Percentiles rank a stretch among this genome's conserved stretches.
Conservation (phyloP, 306 rosid genomes). For the Inga oerstediana region DNA sequence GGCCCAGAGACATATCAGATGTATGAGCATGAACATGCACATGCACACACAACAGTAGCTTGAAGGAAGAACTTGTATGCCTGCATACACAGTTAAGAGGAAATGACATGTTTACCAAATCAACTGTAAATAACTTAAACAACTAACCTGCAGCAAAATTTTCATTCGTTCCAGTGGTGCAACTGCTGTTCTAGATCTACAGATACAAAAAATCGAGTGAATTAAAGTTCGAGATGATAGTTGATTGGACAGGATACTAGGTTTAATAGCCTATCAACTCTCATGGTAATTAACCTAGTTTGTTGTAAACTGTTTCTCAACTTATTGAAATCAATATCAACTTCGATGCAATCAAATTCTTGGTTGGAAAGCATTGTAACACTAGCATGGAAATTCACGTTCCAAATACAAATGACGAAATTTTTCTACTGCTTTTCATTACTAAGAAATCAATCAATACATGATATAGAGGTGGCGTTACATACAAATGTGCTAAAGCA, state of each 20-base stretch:
- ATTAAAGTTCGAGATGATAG: conserved; percentile 7
- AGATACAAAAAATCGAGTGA: conserved; percentile 13
- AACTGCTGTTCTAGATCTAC: conserved; percentile 97
- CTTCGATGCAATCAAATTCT: neutral
- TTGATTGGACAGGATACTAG: neutral
- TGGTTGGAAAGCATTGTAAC: neutral
- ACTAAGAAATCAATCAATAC: neutral
- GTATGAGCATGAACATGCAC: conserved; percentile 21
- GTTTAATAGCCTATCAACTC: neutral
- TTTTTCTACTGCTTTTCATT: neutral
- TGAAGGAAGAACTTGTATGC: neutral
- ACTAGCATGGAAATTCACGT: neutral
- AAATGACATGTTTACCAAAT: conserved; percentile 4
- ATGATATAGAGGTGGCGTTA: neutral
- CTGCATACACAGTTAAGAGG: conserved; percentile 7
- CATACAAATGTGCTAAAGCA: neutral
- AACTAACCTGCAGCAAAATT: conserved; percentile 90
- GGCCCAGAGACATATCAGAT: conserved; percentile 11
- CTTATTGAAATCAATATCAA: conserved; percentile 8
- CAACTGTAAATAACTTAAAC: conserved; percentile 12
- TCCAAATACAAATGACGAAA: neutral
- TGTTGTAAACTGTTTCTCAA: neutral
- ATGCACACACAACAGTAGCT: conserved; percentile 12
- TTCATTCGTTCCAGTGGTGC: conserved; percentile 97
- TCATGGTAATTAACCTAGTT: neutral